Evolutionary conservation across 2,329 filamentous ascomycete genomes (phyloP).

Genomic region (Colletotrichum euphorbiae): DNA sequence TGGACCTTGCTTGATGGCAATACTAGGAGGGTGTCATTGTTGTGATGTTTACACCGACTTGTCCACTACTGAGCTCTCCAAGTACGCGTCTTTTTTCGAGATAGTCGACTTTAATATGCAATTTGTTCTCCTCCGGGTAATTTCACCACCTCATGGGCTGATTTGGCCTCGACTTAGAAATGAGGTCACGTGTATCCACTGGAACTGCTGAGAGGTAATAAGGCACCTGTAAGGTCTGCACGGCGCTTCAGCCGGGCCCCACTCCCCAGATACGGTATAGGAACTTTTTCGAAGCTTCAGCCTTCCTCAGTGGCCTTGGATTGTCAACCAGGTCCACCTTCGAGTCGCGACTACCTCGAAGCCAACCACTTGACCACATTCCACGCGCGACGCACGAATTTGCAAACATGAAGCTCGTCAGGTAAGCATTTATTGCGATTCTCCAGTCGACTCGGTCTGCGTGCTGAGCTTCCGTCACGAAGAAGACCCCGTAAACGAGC

Average conservation of each 20-base stretch:
- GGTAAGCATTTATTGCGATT: constrained; percentile 68
- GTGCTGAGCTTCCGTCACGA: constrained; percentile 30
- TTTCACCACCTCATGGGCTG: too few species aligned
- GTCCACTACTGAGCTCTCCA: not conserved
- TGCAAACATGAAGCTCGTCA: constrained; percentile 92
- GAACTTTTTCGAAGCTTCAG: constrained; percentile 39
- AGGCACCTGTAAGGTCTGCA: not conserved
- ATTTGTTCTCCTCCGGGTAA: not conserved
- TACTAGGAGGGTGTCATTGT: not conserved
- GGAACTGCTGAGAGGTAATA: not conserved
- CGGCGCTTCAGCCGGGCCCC: not conserved
- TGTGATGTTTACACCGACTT: too few species aligned
- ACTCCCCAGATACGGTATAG: constrained; percentile 37
- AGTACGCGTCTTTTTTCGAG: not conserved
- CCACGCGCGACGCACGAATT: constrained; percentile 30
- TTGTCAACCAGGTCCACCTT: constrained; percentile 7
- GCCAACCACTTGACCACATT: constrained; percentile 8
- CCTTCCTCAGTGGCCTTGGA: constrained; percentile 24
- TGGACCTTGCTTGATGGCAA: not conserved
- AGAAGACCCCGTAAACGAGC: constrained; percentile 10
- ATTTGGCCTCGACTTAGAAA: too few species aligned
- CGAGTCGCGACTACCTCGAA: constrained; percentile 19
- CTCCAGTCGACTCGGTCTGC: constrained; percentile 43
- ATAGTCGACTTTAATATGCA: constrained; percentile 11
- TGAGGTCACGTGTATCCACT: not conserved